Percentiles rank a stretch among this genome's conserved stretches.
Evolutionary conservation across 2,329 filamentous ascomycete genomes (phyloP).

Genomic region (Hypoxylon sp.): DNA sequence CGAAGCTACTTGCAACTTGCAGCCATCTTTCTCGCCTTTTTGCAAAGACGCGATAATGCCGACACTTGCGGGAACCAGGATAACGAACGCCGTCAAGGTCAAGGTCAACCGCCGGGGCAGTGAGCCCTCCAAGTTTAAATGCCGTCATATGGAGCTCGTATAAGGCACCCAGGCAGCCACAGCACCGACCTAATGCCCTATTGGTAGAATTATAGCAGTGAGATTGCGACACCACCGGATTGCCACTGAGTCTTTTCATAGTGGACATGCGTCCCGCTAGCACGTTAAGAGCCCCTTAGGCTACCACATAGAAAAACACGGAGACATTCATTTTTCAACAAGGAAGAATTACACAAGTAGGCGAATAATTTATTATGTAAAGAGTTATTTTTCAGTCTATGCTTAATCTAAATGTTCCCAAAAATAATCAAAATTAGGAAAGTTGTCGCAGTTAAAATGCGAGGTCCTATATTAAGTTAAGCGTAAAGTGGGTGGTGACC

Average conservation of each 20-base stretch:
- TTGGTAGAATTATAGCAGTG: no score
- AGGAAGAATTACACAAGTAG: no score
- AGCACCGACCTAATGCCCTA: no score
- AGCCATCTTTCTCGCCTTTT: background rate
- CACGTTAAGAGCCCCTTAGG: background rate
- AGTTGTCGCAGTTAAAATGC: background rate
- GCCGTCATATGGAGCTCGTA: no score
- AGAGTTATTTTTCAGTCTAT: background rate
- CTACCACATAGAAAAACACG: no score
- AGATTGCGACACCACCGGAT: no score
- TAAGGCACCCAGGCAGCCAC: no score
- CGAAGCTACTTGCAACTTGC: background rate
- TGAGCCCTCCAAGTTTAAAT: no score
- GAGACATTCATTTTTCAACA: no score
- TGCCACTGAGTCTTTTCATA: background rate
- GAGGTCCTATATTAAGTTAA: background rate
- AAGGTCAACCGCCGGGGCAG: no score
- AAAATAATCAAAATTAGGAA: background rate
- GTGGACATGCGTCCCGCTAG: background rate
- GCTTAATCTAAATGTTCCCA: background rate
- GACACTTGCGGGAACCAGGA: background rate
- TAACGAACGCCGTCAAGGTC: no score
- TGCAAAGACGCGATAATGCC: background rate
- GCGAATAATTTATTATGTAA: no score
- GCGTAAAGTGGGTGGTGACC: background rate